Evolutionary conservation across 208 protist genomes (phyloP).

Genomic region (Leishmania turanica): DNA sequence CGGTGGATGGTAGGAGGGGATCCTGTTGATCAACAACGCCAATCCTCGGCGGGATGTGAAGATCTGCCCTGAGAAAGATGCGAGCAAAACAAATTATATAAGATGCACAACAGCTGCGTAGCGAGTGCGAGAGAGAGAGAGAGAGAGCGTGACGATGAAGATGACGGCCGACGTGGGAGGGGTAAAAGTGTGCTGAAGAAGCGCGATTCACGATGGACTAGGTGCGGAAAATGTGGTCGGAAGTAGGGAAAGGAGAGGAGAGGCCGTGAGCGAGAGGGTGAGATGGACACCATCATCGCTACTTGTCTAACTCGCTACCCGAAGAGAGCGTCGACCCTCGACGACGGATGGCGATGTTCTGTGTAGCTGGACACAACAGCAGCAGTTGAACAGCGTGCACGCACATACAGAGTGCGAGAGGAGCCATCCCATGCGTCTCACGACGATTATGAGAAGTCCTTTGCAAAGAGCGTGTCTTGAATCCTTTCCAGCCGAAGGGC

Average conservation of each 20-base stretch:
- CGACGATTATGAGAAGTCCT: neutral
- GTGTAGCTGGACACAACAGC: neutral
- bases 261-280: neutral
- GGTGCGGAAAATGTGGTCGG: neutral
- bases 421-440: neutral
- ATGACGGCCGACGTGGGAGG: neutral
- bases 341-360: neutral
- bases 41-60: neutral
- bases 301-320: neutral
- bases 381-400: neutral
- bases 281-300: neutral
- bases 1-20: neutral
- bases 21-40: neutral
- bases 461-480: neutral
- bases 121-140: neutral
- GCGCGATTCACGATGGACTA: neutral
- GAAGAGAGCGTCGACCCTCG: neutral
- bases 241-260: neutral
- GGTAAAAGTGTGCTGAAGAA: neutral
- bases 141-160: neutral
- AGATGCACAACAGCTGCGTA: neutral
- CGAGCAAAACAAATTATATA: neutral
- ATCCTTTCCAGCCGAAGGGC: neutral
- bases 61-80: neutral
- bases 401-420: neutral